Evolutionary conservation across 768 basidiomycete genomes (phyloP).

Genomic region (Ramaria sp.): DNA sequence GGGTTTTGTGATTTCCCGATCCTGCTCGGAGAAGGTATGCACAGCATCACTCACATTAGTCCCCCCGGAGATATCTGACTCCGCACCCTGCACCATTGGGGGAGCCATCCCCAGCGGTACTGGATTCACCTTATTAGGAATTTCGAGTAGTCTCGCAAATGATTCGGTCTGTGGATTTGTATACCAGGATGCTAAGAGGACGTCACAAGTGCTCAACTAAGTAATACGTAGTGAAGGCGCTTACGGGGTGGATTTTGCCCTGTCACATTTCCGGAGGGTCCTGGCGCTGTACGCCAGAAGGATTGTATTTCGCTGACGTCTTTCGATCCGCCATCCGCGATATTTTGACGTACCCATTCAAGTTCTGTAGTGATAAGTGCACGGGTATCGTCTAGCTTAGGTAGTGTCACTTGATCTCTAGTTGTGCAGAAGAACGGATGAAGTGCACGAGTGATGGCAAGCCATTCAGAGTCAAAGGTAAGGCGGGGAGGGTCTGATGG

Average conservation of each 20-base stretch:
- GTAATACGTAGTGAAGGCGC: constrained; percentile 14
- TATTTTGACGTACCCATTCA: constrained; percentile 56
- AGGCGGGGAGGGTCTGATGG: constrained; percentile 20
- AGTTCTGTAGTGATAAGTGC: constrained; percentile 44
- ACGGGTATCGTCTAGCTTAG: constrained; percentile 39
- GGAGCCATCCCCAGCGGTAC: constrained; percentile 3
- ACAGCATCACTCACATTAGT: background rate
- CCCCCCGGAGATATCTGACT: background rate
- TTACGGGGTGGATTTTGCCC: constrained; percentile 28
- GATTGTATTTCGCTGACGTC: constrained; percentile 47
- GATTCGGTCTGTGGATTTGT: constrained; percentile 85
- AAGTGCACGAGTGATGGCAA: constrained; percentile 84
- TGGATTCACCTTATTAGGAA: constrained; percentile 60
- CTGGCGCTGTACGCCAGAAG: constrained; percentile 60
- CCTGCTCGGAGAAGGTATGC: background rate
- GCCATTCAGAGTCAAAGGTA: constrained; percentile 84
- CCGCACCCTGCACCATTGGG: background rate
- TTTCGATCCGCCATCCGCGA: constrained; percentile 24
- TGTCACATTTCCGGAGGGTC: constrained; percentile 26
- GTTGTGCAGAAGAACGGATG: constrained; percentile 61
- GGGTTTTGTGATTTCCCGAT: background rate
- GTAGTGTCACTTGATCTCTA: constrained; percentile 43
- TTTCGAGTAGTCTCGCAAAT: constrained; percentile 68
- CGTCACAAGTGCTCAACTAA: background rate
- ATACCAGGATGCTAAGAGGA: constrained; percentile 54